Evolutionary conservation across 352 stramenopile genomes (phyloP), one percentile per base, ranked within the genome.

Genomic region (Globisporangium mamillatum): DNA sequence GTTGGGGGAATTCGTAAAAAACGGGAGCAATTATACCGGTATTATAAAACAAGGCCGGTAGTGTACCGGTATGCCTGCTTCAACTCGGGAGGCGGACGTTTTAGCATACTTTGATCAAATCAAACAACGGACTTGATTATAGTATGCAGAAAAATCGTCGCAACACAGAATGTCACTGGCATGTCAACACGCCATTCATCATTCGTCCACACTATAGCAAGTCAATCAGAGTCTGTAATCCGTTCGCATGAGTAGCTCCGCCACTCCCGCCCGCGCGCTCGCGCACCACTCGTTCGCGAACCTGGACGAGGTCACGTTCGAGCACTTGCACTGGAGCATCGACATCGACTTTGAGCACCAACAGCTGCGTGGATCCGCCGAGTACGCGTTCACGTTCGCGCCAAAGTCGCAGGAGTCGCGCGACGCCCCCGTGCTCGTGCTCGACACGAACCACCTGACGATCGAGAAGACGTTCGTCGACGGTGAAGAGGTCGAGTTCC

Each of bases 251-350:
- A 46, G 25, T 46, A 48, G 18, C 41, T 50, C n/a, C 25, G 41
- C n/a, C 4, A 22, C 52, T 7, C 3, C 53, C n/a, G 10, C 56
- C 12, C 69, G 59, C 32, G 38, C 68, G 61, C 71, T 84, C 10
- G 59, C 53, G 52, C 76, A 86, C 71, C 84, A 92, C 71, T 98
- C 92, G 64, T 94, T 90, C 62, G 84, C 90, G 25, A 97, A 98
- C 75, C 81, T 96, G 46, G 52, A 91, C 52, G 78, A 96, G 58
- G 83, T 92, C 24, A 76, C 75, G 34, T 90, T 94, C 65, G 84
- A 81, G 60, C 91, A 98, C 72, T 72, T 98, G n/a, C 74, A 95
- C 66, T 97, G 93, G 90, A 74, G 84, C 59, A 61, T 94, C 29
- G 70, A 76, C 16, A 74, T 98, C 27, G 90, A 98, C 73, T 98